These are phyloP conservation scores for Chionographis japonica DNA, from an alignment of 106 monocot species.

Conservation along the genomic window DNA sequence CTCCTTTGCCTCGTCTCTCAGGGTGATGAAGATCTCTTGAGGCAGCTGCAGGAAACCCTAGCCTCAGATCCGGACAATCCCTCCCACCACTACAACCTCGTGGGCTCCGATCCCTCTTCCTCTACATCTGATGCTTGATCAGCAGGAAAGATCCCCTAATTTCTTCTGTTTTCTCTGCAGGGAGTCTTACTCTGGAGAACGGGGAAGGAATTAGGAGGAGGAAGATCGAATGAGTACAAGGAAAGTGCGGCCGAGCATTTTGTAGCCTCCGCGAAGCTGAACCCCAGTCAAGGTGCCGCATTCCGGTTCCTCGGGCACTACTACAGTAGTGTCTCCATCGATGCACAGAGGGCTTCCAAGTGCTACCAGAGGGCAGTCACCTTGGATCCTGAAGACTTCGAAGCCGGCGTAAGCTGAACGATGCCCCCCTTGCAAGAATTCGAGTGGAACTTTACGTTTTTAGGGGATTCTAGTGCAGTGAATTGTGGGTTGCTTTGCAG, in stretches of 20 bases:
- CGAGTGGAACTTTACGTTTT: not conserved
- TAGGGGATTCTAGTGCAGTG: not conserved
- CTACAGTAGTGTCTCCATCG: conserved; percentile 38
- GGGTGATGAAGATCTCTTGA: not conserved
- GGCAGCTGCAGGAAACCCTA: conserved; percentile 50
- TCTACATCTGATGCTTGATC: not conserved
- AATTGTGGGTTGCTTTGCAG: conserved; percentile 28
- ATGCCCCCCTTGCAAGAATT: conserved; percentile 1
- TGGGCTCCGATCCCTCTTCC: conserved; percentile 6
- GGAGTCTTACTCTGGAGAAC: conserved; percentile 56
- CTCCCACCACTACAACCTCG: conserved; percentile 66
- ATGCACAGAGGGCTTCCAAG: conserved; percentile 71
- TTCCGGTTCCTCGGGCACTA: conserved; percentile 79
- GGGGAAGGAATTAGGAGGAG: conserved; percentile 35
- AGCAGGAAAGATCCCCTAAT: no score
- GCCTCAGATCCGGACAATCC: conserved; percentile 65
- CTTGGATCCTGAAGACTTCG: conserved; percentile 59
- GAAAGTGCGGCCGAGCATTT: conserved; percentile 66
- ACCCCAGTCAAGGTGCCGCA: conserved; percentile 55
- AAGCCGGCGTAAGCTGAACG: conserved; percentile 74
- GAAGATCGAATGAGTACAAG: conserved; percentile 34
- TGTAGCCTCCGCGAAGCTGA: conserved; percentile 70
- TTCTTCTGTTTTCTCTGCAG: conserved; percentile 23
- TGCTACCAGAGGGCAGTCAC: conserved; percentile 88
- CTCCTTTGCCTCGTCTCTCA: no score